Evolutionary conservation across 225 moss, liverwort and hornwort species (phyloP).

Genomic region (Physcomitrellopsis africana): DNA sequence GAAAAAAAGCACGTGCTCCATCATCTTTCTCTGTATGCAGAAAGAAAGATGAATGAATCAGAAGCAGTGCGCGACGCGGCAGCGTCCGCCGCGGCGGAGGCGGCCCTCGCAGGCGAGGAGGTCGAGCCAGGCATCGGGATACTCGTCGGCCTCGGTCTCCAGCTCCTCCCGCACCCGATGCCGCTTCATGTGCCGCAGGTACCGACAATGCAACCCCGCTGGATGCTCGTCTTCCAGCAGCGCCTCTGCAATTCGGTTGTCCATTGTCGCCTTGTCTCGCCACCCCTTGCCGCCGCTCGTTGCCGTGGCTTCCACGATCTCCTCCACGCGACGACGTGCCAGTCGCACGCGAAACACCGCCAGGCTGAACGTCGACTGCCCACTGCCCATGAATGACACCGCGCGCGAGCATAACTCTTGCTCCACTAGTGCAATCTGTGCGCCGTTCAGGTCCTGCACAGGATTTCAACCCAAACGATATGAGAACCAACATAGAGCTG

Average conservation of each 20-base stretch:
- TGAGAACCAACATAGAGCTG: too few species aligned
- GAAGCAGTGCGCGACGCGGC: slow-evolving; percentile 60
- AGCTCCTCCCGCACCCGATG: slow-evolving; percentile 30
- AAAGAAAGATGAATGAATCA: background rate
- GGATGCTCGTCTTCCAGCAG: slow-evolving; percentile 50
- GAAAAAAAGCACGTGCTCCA: too few species aligned
- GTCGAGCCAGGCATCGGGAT: slow-evolving; percentile 61
- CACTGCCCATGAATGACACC: slow-evolving; percentile 71
- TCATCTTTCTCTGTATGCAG: too few species aligned
- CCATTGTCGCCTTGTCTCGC: slow-evolving; percentile 21
- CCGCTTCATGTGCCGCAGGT: slow-evolving; percentile 43
- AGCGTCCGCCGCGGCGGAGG: slow-evolving; percentile 50
- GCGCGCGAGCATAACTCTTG: slow-evolving; percentile 78
- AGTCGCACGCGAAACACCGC: slow-evolving; percentile 60
- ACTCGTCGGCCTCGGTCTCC: slow-evolving; percentile 50
- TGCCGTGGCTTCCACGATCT: slow-evolving; percentile 21
- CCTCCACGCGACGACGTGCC: slow-evolving; percentile 40
- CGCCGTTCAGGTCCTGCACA: slow-evolving; percentile 48
- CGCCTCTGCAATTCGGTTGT: slow-evolving; percentile 33
- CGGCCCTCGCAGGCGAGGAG: slow-evolving; percentile 63
- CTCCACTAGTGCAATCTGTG: slow-evolving; percentile 68
- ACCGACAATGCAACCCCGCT: slow-evolving; percentile 59
- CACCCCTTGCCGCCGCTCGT: background rate
- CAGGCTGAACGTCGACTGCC: slow-evolving; percentile 79
- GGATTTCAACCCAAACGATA: too few species aligned